phyloP scores from a whole-genome alignment of 2,329 filamentous ascomycete genomes.

The Grosmannia serpens region DNA sequence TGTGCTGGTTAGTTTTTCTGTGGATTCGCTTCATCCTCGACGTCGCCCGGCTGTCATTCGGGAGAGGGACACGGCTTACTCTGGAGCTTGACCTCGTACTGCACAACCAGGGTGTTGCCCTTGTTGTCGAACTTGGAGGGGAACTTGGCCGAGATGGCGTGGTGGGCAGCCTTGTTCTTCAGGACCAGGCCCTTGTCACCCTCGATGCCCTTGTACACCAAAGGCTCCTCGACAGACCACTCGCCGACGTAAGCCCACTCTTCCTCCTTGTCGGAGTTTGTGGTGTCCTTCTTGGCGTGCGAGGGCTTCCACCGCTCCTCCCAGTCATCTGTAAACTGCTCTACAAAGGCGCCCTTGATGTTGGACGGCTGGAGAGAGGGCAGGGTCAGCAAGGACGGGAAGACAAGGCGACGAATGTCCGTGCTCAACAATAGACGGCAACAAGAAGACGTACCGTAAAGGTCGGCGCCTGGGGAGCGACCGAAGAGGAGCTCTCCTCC shows the following conservation, averaged over 20 bases:
- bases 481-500: constrained; percentile 31
- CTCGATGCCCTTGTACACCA: constrained; percentile 79
- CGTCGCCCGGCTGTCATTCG: no score
- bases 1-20: constrained; percentile 21
- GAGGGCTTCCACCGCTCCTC: constrained; percentile 87
- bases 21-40: neutral
- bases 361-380: constrained; percentile 55
- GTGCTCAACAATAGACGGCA: neutral
- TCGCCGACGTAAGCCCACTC: constrained; percentile 97
- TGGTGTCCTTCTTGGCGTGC: constrained; percentile 84
- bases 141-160: constrained; percentile 99
- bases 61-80: constrained; percentile 44
- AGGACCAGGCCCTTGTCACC: constrained; percentile 94
- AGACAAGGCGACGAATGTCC: neutral
- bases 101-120: constrained; percentile 91
- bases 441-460: constrained; percentile 63
- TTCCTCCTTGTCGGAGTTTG: constrained; percentile 62
- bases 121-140: constrained; percentile 94
- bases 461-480: constrained; percentile 56
- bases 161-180: constrained; percentile 96
- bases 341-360: constrained; percentile 87
- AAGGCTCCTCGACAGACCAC: constrained; percentile 93
- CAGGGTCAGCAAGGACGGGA: neutral
- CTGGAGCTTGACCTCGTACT: constrained; percentile 99
- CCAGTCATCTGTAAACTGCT: constrained; percentile 98